Evolutionary conservation across 2,329 filamentous ascomycete species (phyloP).

Genomic region (Cadophora sp.): DNA sequence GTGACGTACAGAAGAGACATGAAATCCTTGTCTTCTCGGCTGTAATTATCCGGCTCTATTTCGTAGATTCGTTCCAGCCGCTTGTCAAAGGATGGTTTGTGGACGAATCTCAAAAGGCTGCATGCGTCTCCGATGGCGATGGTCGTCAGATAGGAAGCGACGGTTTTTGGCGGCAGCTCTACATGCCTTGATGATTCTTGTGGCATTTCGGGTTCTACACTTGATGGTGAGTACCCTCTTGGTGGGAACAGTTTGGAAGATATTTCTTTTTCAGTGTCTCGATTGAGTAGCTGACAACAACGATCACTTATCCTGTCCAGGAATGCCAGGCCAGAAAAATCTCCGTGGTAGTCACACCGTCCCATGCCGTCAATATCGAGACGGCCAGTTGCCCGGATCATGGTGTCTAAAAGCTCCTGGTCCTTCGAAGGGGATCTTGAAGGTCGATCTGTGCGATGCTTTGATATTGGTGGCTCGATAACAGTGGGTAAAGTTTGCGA

Average conservation of each 20-base stretch:
- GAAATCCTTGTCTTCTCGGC: constrained; percentile 68
- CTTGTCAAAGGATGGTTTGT: constrained; percentile 78
- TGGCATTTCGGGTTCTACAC: background rate
- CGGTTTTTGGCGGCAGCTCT: constrained; percentile 70
- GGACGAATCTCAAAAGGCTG: constrained; percentile 70
- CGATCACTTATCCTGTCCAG: constrained; percentile 85
- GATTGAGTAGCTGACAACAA: constrained; percentile 68
- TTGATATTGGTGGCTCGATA: background rate
- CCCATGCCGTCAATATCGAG: constrained; percentile 88
- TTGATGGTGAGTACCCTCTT: background rate
- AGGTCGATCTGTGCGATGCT: background rate
- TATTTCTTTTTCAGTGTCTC: constrained; percentile 66
- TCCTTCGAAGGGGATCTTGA: background rate
- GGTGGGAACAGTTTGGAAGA: background rate
- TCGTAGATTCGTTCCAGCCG: constrained; percentile 78
- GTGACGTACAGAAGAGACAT: constrained; percentile 72
- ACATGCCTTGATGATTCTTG: constrained; percentile 56
- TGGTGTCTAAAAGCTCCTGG: constrained; percentile 70
- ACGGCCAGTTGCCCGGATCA: constrained; percentile 89
- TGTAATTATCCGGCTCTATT: constrained; percentile 64
- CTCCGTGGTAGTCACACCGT: constrained; percentile 91
- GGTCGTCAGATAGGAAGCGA: constrained; percentile 59
- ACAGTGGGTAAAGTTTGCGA: background rate
- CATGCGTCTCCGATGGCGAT: constrained; percentile 62
- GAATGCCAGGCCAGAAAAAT: constrained; percentile 88